Conservation (phyloP, 192 early-diverging fungal species). For the Entrophospora sp. region DNA sequence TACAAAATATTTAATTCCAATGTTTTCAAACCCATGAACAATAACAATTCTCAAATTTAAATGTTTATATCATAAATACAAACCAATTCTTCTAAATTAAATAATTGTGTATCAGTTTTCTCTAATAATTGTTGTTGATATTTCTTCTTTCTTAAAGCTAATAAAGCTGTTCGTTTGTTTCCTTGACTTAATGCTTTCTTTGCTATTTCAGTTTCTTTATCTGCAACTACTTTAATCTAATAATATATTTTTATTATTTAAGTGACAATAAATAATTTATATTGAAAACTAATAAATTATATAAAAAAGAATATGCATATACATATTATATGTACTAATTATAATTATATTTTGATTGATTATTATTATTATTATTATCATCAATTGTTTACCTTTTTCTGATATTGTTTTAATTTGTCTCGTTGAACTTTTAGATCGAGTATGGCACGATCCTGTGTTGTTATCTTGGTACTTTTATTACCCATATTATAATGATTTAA, state of each 20-base stretch:
- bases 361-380: background rate
- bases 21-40: too few relatives aligned
- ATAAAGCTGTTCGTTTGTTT: constrained; percentile 72
- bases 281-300: background rate
- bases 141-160: constrained; percentile 93
- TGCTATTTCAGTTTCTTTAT: constrained; percentile 73
- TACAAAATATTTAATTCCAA: background rate
- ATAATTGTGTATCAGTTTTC: constrained; percentile 80
- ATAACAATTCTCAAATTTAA: background rate
- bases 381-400: constrained; percentile 61
- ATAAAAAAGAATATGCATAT: background rate
- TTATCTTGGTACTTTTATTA: constrained; percentile 53
- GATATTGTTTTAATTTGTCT: constrained; percentile 88
- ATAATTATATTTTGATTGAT: background rate
- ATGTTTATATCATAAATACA: background rate
- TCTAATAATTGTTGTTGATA: constrained; percentile 84
- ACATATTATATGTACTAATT: background rate
- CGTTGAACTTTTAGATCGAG: constrained; percentile 93
- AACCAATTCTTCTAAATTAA: constrained; percentile 85
- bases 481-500: constrained; percentile 5
- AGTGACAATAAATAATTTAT: too few relatives aligned
- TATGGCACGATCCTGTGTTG: constrained; percentile 85
- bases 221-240: constrained; percentile 71
- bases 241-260: too few relatives aligned
- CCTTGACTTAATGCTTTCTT: constrained; percentile 62